These are phyloP conservation scores for Aspergillus sojae DNA, from an alignment of 2,329 filamentous ascomycete species.

Conservation along the genomic window DNA sequence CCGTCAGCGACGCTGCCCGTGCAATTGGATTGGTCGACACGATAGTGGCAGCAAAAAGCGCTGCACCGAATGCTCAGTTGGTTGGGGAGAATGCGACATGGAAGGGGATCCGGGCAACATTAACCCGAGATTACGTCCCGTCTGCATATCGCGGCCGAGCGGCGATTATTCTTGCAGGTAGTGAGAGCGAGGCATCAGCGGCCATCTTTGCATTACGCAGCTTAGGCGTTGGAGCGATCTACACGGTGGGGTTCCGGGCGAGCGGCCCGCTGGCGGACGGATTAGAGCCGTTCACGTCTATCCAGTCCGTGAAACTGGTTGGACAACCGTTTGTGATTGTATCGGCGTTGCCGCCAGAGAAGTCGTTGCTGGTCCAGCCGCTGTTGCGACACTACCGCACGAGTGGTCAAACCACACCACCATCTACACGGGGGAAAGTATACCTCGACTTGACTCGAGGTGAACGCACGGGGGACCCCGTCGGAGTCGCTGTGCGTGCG, in stretches of 20 bases:
- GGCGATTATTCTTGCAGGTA: constrained; percentile 73
- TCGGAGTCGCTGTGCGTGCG: constrained; percentile 69
- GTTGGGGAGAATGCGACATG: constrained; percentile 82
- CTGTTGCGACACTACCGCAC: constrained; percentile 71
- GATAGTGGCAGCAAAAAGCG: constrained; percentile 64
- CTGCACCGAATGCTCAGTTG: constrained; percentile 45
- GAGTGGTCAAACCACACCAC: constrained; percentile 42
- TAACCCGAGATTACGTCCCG: constrained; percentile 79
- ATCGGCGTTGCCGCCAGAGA: constrained; percentile 76
- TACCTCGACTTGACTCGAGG: constrained; percentile 78
- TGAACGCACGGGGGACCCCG: constrained; percentile 68
- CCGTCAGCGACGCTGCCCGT: constrained; percentile 73
- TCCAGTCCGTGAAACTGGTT: constrained; percentile 79
- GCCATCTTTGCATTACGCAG: constrained; percentile 78
- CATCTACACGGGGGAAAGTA: constrained; percentile 60
- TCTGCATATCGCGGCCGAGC: constrained; percentile 77
- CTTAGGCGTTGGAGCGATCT: constrained; percentile 75
- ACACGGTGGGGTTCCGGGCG: constrained; percentile 79
- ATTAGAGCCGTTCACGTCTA: constrained; percentile 65
- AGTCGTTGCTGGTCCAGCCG: constrained; percentile 76
- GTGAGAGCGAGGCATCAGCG: constrained; percentile 74
- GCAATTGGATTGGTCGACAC: constrained; percentile 83
- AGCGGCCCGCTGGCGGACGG: constrained; percentile 61
- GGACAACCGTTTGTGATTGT: constrained; percentile 81
- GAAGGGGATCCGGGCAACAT: constrained; percentile 80